Evolutionary conservation across 164 flowering plant genomes (phyloP), one percentile per base, ranked within the genome.

Genomic region (Magnolia officinalis): DNA sequence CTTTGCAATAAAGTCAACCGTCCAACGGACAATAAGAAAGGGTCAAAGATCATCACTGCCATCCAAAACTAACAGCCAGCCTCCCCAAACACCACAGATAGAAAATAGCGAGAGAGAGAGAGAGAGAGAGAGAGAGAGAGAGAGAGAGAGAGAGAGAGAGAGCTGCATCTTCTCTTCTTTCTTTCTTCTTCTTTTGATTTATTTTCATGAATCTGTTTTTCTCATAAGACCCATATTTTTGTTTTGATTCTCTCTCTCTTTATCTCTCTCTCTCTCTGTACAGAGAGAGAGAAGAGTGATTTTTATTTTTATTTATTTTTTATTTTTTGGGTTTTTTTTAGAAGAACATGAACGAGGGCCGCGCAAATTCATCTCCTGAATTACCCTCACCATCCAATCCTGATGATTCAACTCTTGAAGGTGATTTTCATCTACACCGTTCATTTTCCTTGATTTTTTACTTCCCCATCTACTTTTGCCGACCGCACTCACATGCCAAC

Each of bases 351-450:
- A 68, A 52, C 26, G 58, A 26, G 45, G 1, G 21, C 26, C 29
- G 65, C 11, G 74, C 84, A 11, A 67, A 73, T 75, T 84, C 87
- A 6, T 84, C 86, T 49, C 83, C 87, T 6, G 88, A 83, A 6
- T 58, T 84, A 11, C 70, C 21, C n/a, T 63, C 78, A 64, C 50
- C 77, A 11, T 18, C 80, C 0, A 63, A 50, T 8, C 68, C 61
- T 0, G 85, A 82, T 23, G 83, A 79, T 76, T 37, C 55, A 5
- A 51, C 73, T 73, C 76, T 86, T 13, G 87, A 82, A 79, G 89
- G 89, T 84, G 45, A 74, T 49, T 55, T 0, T 2, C 37, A 0
- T 26, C 21, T 0, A 64, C 67, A 20, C 21, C 24, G 24, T 16
- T 8, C n/a, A 8, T 13, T 45, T 50, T 0, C 24, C 2, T 74